Base-by-base conservation (phyloP, 192 early-diverging fungal species). In the Coemansia sp. region DNA sequence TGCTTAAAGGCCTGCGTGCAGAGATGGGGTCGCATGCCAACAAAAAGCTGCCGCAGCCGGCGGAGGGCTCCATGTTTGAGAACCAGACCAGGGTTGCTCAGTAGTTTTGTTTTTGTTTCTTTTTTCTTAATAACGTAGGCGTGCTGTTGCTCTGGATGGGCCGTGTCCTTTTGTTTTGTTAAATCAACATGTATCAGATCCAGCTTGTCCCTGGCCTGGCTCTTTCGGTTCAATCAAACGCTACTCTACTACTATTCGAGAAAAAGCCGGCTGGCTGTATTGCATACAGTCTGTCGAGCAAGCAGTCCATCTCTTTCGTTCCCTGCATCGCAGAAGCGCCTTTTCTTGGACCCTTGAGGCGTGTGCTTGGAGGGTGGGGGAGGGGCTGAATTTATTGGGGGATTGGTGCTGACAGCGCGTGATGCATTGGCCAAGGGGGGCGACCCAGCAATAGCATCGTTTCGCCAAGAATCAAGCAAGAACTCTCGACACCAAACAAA, bases 11-110 rank as follows among this genome's bases (percentile, higher is more conserved):
- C 57, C 75, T 99, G 62, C 89, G 93, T 67, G 85, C 89, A 37
- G 94, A 97, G 76, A 99, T 99, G 96, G 89, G 88, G 43, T 87
- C 87, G 51, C 85, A 90, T n/a, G 72, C 78, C 36, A 92, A 94
- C 85, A 86, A 89, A 71, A 99, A 96, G 80, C 83, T 95, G 37
- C 75, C 89, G 51, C 97, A 98, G 80, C 96, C 96, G 45, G 78
- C 89, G 59, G 97, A 98, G 86, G 94, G 93, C 34, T 66, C 87
- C 59, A 84, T 67, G 28, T 91, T 58, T 28, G 15, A 28, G 6
- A 48, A 41, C 60, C 33, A 17, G 60, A 39, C 60, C 33, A 22
- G 39, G n/a, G 17, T 59, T 20, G 4, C 9, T 35, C n/a, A 15
- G 18, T 12, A 18, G 11, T 18, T 8, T 52, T 17, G 8, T 34